phyloP scores from a whole-genome alignment of 352 stramenopile species.

The Phytophthora podocarpi region DNA sequence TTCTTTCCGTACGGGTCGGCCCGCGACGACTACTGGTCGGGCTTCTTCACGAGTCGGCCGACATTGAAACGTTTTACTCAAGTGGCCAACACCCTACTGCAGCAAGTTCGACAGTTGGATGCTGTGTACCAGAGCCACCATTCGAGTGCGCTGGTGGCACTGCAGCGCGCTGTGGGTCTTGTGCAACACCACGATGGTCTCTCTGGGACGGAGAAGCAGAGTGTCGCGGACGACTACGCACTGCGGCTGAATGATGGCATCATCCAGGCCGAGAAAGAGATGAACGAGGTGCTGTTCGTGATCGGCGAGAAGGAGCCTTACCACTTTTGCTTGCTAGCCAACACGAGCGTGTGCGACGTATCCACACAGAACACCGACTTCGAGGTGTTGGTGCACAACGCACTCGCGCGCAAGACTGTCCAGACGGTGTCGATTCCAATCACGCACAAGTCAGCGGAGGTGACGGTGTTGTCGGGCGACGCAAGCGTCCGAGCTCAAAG shows the following conservation, averaged over 20 bases:
- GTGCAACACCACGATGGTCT: conserved; percentile 97
- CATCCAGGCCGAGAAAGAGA: conserved; percentile 58
- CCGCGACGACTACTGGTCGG: conserved; percentile 94
- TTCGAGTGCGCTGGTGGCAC: conserved; percentile 47
- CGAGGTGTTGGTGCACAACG: conserved; percentile 77
- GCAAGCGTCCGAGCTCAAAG: conserved; percentile 41
- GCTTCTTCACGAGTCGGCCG: conserved; percentile 96
- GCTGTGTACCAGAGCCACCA: conserved; percentile 73
- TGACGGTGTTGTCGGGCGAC: conserved; percentile 44
- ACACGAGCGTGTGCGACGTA: conserved; percentile 92
- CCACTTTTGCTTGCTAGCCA: conserved; percentile 78
- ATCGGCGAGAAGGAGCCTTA: conserved; percentile 74
- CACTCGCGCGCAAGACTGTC: conserved; percentile 56
- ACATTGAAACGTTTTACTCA: conserved; percentile 93
- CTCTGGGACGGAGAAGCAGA: conserved; percentile 95
- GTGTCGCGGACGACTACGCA: conserved; percentile 95
- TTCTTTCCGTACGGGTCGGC: conserved; percentile 97
- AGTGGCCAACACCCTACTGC: conserved; percentile 87
- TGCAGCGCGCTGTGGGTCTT: conserved; percentile 92
- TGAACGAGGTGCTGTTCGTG: conserved; percentile 80
- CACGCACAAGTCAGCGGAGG: conserved; percentile 43
- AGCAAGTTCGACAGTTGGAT: conserved; percentile 92
- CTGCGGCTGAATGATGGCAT: conserved; percentile 90
- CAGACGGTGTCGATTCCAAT: conserved; percentile 72
- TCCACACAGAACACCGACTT: conserved; percentile 67